Base-by-base conservation (phyloP, 441 rosid genomes). In the Populus hybrid region DNA sequence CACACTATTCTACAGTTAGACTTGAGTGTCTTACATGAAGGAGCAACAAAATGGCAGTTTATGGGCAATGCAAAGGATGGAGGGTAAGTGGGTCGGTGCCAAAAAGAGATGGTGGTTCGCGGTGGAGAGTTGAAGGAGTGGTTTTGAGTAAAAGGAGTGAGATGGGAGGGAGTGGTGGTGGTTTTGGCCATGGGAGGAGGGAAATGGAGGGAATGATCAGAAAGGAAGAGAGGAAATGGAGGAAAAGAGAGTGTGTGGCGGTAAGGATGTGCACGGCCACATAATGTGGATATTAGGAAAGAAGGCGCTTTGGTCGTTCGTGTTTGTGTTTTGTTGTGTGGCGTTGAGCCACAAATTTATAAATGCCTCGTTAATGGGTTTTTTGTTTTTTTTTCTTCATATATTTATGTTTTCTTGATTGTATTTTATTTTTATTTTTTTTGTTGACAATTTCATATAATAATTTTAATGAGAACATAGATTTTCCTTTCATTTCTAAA, bases 1-100 rank as follows among this genome's bases (percentile, higher is more conserved):
- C 97, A 93, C 23, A 80, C 63, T 20, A 86, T 40, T 10, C 42
- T 75, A 23, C 77, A 70, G 42, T 21, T 76, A 65, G 78, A 6
- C 16, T 69, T 75, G 6, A 72, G 36, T 36, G 78, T 24, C 42
- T 65, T 54, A 5, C 61, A 54, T 54, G 61, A 77, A 3, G 71
- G 66, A 16, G 77, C 67, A 70, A 78, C 11, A 72, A 64, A 78
- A 10, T 64, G 76, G 79, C 8, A 36, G n/a, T 74, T 79, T 42
- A 63, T 67, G 76, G 72, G 76, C 42, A 64, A 73, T n/a, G 78
- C 75, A 8, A 74, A 8, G 69, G 64, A 8, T 74, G 46, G 67
- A 36, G 64, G 80, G 86, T 64, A 46, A 50, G 3, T 36, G 5
- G 70, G 81, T 4, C 68, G 84, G 28, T 21, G 68, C 32, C 77